Percentiles rank a stretch among this genome's conserved stretches.
These are phyloP conservation scores for Chaetomium cochliodes DNA, from an alignment of 495 filamentous ascomycete species.

Conservation along the genomic window DNA sequence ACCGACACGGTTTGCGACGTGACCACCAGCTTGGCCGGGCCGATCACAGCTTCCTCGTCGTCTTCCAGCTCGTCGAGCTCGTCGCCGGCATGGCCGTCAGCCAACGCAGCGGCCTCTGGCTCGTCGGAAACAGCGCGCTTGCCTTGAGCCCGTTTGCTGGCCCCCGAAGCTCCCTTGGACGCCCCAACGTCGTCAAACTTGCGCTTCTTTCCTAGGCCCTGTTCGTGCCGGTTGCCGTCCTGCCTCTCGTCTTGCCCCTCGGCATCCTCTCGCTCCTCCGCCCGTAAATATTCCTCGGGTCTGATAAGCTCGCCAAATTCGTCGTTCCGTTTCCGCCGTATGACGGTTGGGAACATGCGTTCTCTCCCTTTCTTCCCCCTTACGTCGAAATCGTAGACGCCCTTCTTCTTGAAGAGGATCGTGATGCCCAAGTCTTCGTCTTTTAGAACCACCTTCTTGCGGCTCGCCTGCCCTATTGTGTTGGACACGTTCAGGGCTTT, in stretches of 20 bases:
- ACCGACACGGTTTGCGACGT: constrained; percentile 59
- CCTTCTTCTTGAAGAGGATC: constrained; percentile 81
- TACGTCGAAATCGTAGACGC: constrained; percentile 87
- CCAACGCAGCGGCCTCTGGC: constrained; percentile 40
- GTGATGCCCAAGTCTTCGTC: constrained; percentile 90
- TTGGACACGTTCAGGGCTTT: constrained; percentile 85
- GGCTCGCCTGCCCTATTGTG: constrained; percentile 72
- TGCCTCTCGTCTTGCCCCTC: constrained; percentile 59
- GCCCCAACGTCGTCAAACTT: constrained; percentile 77
- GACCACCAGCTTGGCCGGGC: constrained; percentile 72
- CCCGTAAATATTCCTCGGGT: constrained; percentile 90
- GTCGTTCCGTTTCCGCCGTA: constrained; percentile 74
- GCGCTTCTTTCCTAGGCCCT: constrained; percentile 83
- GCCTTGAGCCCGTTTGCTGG: constrained; percentile 43
- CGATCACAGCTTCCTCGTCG: constrained; percentile 57
- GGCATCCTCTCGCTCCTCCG: constrained; percentile 84
- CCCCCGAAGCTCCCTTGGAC: constrained; percentile 37
- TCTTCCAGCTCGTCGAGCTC: constrained; percentile 56
- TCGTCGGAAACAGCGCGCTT: constrained; percentile 41
- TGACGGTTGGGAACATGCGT: constrained; percentile 85
- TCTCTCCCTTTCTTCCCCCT: constrained; percentile 91
- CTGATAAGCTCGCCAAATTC: constrained; percentile 92
- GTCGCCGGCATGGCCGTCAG: constrained; percentile 45
- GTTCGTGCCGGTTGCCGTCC: constrained; percentile 49
- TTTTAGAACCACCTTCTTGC: constrained; percentile 75